Evolutionary conservation across 768 basidiomycete genomes (phyloP).

Genomic region (Coprinopsis sp.): DNA sequence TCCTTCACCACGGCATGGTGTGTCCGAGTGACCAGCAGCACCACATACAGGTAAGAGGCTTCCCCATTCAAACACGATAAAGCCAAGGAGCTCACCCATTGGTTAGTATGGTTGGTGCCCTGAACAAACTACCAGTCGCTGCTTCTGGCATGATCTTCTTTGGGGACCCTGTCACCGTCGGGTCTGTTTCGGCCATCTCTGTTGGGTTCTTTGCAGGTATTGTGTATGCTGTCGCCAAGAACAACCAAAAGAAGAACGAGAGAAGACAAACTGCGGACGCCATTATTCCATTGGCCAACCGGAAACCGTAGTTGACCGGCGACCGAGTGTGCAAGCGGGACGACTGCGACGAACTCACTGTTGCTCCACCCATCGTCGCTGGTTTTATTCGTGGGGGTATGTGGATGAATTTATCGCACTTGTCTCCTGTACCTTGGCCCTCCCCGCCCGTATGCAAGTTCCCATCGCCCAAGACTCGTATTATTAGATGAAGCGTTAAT

Average conservation of each 20-base stretch:
- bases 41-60: constrained; percentile 82
- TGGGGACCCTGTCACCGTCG: constrained; percentile 81
- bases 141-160: constrained; percentile 99
- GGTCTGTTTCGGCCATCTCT: constrained; percentile 82
- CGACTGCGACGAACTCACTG: constrained; percentile 15
- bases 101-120: constrained; percentile 87
- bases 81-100: constrained; percentile 8
- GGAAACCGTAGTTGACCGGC: constrained; percentile 32
- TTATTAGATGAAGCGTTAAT: too few relatives aligned
- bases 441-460: too few relatives aligned
- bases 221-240: constrained; percentile 92
- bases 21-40: constrained; percentile 90
- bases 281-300: constrained; percentile 60
- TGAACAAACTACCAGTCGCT: constrained; percentile 97
- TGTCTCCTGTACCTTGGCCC: too few relatives aligned
- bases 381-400: too few relatives aligned
- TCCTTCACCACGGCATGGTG: constrained; percentile 99
- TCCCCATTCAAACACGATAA: neutral
- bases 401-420: too few relatives aligned
- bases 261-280: constrained; percentile 43
- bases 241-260: constrained; percentile 81
- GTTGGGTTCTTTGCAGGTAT: constrained; percentile 91
- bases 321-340: constrained; percentile 5
- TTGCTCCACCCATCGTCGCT: too few relatives aligned
- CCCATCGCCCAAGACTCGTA: too few relatives aligned